Evolutionary conservation across 2,329 filamentous ascomycete species (phyloP), one percentile per base, ranked within the genome.

Genomic region (Clarireedia monteithiana): DNA sequence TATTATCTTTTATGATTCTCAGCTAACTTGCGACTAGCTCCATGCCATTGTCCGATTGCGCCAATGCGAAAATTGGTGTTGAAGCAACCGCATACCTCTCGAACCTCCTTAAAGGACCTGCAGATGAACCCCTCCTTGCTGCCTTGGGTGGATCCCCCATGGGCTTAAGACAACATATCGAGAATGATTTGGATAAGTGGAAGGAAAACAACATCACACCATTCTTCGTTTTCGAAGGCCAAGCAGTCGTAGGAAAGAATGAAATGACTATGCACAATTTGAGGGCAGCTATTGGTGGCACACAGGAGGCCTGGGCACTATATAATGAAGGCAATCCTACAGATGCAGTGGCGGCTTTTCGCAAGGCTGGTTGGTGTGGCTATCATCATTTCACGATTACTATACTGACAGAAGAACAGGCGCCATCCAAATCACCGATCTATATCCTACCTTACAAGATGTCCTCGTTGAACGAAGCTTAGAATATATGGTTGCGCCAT

Each of bases 21-120:
- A 24, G n/a, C 45, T 50, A 48, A 45, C 36, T 42, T 48, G 50
- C 45, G 20, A 45, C n/a, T 23, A 65, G 62, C n/a, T 53, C 54
- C 24, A 62, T 83, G 64, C 77, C 84, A 58, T 72, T 95, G 63
- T 78, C 84, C 59, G 82, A 88, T 60, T 78, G 96, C 64, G 83
- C 87, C 68, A 86, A 85, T 69, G 83, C 83, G 58, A 81, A 85
- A 53, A 81, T 96, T 65, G 91, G 86, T 62, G 84, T 97, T 66
- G 91, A 96, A 75, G 94, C 92, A 55, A 86, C 88, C 53, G 88
- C 95, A 72, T 97, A 94, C 71, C 82, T 99, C 61, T 81, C 86
- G 70, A 83, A 85, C 58, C 81, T 95, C 62, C 83, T 96, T 66
- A 83, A 86, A 67, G 81, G 79, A 56, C 71, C 80, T 45, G 85